phyloP scores from a whole-genome alignment of 2,329 filamentous ascomycete species.

The Pseudovirgaria hyperparasitica region DNA sequence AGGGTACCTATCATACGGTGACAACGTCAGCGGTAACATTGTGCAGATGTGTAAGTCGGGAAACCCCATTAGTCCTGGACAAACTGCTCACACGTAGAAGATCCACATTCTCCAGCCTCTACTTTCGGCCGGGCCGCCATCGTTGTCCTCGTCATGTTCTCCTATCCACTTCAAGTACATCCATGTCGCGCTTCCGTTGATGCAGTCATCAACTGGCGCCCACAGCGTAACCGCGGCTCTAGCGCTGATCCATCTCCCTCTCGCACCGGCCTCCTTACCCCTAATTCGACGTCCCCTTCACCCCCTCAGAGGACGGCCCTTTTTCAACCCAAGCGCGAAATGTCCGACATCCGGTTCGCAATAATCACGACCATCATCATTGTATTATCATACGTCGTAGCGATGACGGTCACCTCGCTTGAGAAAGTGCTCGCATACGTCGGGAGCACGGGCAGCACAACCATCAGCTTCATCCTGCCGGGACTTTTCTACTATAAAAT shows the following conservation, averaged over 20 bases:
- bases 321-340: conserved; percentile 33
- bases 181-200: conserved; percentile 92
- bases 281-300: conserved; percentile 13
- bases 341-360: conserved; percentile 82
- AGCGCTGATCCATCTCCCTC: conserved; percentile 26
- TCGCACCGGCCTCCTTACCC: conserved; percentile 32
- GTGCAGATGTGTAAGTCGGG: conserved; percentile 67
- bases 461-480: conserved; percentile 92
- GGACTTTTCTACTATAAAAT: conserved; percentile 99
- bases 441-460: conserved; percentile 84
- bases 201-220: conserved; percentile 87
- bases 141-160: conserved; percentile 91
- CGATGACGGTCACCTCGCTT: conserved; percentile 80
- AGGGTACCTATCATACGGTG: conserved; percentile 90
- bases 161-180: conserved; percentile 88
- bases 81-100: conserved; percentile 19
- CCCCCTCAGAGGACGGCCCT: conserved; percentile 8
- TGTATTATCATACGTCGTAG: conserved; percentile 70
- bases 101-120: conserved; percentile 63
- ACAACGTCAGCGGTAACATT: conserved; percentile 82
- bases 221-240: conserved; percentile 29
- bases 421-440: conserved; percentile 92
- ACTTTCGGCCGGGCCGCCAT: conserved; percentile 93
- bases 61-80: no score
- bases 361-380: conserved; percentile 79